These are phyloP conservation scores for Pachysandra terminalis DNA, from an alignment of 164 flowering plant species.

Conservation along the genomic window DNA sequence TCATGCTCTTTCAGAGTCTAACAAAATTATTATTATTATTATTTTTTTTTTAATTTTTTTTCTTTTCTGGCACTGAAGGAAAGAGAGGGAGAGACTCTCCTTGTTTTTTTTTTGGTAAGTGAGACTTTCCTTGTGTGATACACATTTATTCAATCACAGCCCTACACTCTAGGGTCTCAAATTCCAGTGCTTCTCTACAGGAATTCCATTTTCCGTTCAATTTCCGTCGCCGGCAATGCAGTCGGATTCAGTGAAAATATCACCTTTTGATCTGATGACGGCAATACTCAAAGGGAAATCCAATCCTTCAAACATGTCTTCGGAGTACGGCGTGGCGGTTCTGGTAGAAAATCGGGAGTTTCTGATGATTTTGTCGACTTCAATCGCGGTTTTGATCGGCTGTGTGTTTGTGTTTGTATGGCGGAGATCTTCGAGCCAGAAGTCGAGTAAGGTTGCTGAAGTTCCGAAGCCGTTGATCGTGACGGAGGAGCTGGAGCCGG, in stretches of 20 bases:
- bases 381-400: slow-evolving; percentile 74
- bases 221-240: slow-evolving; percentile 16
- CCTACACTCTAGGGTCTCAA: too few relatives aligned
- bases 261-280: slow-evolving; percentile 63
- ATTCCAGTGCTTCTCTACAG: background rate
- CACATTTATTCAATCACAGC: background rate
- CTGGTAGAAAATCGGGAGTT: slow-evolving; percentile 62
- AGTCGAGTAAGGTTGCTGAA: slow-evolving; percentile 25
- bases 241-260: slow-evolving; percentile 44
- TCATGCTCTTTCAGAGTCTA: slow-evolving; percentile 10
- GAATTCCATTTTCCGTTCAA: background rate
- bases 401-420: slow-evolving; percentile 51
- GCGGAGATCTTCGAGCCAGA: slow-evolving; percentile 45
- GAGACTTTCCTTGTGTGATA: background rate
- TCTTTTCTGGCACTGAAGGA: background rate
- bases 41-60: too few relatives aligned
- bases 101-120: too few relatives aligned
- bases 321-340: slow-evolving; percentile 32
- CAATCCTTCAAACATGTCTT: slow-evolving; percentile 38
- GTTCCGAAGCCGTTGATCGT: slow-evolving; percentile 41
- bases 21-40: too few relatives aligned
- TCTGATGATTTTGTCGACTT: slow-evolving; percentile 61
- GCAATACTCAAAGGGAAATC: slow-evolving; percentile 49
- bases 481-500: slow-evolving; percentile 44
- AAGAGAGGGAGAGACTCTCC: slow-evolving; percentile 7